A percentile compares a stretch with the other conserved stretches of the same genome.
Evolutionary conservation across 228 moss, liverwort and hornwort species (phyloP).

Genomic region (Sphagnum magellanicum): DNA sequence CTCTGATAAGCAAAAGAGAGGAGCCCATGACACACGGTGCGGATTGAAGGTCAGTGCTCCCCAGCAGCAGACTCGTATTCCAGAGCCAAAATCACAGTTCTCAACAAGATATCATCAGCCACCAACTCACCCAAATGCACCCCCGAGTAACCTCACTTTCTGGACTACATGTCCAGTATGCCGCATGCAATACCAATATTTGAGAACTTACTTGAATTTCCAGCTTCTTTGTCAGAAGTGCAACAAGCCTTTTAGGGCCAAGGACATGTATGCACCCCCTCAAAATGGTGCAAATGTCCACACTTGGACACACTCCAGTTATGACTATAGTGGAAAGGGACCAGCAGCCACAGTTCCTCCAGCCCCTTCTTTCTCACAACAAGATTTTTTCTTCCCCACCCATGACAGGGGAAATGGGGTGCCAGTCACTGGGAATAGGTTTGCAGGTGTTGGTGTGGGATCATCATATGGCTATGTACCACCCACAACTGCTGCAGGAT

Average conservation of each 20-base stretch:
- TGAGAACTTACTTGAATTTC: constrained; percentile 56
- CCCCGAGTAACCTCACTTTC: constrained; percentile 35
- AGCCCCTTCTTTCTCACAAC: constrained; percentile 6
- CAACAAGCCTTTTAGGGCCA: constrained; percentile 56
- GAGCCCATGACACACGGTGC: constrained; percentile 62
- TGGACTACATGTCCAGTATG: constrained; percentile 85
- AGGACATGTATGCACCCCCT: constrained; percentile 35
- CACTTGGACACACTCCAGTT: constrained; percentile 13
- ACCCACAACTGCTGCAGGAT: no score
- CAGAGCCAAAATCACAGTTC: constrained; percentile 20
- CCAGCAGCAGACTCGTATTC: constrained; percentile 16
- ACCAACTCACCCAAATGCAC: constrained; percentile 14
- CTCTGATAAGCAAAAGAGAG: constrained; percentile 68
- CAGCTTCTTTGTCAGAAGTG: constrained; percentile 77
- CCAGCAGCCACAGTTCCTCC: constrained; percentile 30
- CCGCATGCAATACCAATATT: constrained; percentile 79
- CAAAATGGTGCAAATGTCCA: constrained; percentile 31
- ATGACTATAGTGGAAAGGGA: constrained; percentile 17
- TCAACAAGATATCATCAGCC: constrained; percentile 25
- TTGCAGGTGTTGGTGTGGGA: constrained; percentile 4
- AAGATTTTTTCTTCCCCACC: constrained; percentile 33
- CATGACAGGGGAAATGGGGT: constrained; percentile 27
- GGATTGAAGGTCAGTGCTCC: constrained; percentile 27
- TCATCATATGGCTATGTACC: no score
- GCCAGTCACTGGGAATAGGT: not conserved